phyloP scores from a whole-genome alignment of 768 basidiomycete genomes.

The Fistulinella prunicolor region DNA sequence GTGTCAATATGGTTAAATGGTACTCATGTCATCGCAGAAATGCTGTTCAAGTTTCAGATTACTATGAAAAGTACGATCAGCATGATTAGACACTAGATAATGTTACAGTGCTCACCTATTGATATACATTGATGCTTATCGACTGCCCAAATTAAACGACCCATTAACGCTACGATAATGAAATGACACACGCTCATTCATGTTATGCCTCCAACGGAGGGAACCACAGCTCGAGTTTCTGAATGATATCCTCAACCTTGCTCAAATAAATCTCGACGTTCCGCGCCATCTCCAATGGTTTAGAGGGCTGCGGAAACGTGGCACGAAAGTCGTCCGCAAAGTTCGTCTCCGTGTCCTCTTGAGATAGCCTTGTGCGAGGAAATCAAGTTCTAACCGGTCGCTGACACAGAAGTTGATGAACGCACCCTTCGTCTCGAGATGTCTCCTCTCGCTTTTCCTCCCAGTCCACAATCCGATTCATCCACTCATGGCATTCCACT shows the following conservation, averaged over 20 bases:
- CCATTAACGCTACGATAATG: not conserved
- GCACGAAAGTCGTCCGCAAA: slow-evolving; percentile 25
- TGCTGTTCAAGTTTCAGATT: too few species aligned
- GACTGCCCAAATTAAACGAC: not conserved
- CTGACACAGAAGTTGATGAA: not conserved
- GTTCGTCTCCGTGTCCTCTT: slow-evolving; percentile 8
- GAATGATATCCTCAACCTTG: slow-evolving; percentile 26
- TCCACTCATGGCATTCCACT: slow-evolving; percentile 19
- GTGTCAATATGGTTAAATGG: too few species aligned
- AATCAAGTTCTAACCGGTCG: not conserved
- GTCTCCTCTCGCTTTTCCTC: slow-evolving; percentile 13
- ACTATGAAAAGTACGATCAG: too few species aligned
- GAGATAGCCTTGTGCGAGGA: slow-evolving; percentile 7
- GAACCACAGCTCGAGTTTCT: slow-evolving; percentile 26
- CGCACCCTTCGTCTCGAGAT: slow-evolving; percentile 9
- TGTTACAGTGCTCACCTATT: too few species aligned
- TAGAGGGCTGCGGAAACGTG: slow-evolving; percentile 18
- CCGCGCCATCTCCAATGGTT: slow-evolving; percentile 7
- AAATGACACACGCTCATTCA: not conserved
- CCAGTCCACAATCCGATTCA: slow-evolving; percentile 20
- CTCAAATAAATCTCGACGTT: slow-evolving; percentile 26
- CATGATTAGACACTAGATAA: too few species aligned
- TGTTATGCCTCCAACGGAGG: not conserved
- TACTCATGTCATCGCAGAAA: too few species aligned
- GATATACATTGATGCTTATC: too few species aligned